These are phyloP conservation scores for Aegilops longissima DNA, from an alignment of 176 grass and related monocot species.

Conservation along the genomic window DNA sequence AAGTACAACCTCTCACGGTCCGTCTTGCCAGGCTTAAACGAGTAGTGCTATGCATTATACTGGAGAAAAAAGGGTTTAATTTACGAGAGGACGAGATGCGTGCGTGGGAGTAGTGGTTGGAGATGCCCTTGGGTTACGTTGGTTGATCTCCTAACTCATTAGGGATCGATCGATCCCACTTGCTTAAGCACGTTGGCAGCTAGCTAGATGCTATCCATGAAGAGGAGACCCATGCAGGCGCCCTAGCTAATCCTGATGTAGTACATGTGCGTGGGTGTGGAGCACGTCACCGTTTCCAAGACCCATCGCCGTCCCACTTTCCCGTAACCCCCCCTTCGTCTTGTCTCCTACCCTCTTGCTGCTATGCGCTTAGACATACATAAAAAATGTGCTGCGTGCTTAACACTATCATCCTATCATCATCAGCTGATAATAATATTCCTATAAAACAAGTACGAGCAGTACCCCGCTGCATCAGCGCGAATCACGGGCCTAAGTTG, in stretches of 20 bases:
- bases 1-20: no score
- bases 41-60: no score
- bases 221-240: no score
- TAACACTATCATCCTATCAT: not conserved
- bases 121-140: not conserved
- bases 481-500: not conserved
- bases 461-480: not conserved
- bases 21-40: no score
- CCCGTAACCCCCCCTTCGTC: not conserved
- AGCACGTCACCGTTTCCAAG: constrained; percentile 13
- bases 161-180: not conserved
- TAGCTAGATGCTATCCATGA: not conserved
- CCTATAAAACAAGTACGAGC: not conserved
- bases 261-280: no score
- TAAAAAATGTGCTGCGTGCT: not conserved
- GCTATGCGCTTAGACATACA: not conserved
- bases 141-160: not conserved
- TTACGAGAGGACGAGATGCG: no score
- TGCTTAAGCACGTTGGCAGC: not conserved
- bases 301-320: not conserved
- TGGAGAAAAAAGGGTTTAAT: no score
- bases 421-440: not conserved
- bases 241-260: no score
- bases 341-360: no score
- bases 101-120: not conserved